These are phyloP conservation scores for Metarhizium brunneum DNA, from an alignment of 2,329 filamentous ascomycete genomes.

Conservation along the genomic window DNA sequence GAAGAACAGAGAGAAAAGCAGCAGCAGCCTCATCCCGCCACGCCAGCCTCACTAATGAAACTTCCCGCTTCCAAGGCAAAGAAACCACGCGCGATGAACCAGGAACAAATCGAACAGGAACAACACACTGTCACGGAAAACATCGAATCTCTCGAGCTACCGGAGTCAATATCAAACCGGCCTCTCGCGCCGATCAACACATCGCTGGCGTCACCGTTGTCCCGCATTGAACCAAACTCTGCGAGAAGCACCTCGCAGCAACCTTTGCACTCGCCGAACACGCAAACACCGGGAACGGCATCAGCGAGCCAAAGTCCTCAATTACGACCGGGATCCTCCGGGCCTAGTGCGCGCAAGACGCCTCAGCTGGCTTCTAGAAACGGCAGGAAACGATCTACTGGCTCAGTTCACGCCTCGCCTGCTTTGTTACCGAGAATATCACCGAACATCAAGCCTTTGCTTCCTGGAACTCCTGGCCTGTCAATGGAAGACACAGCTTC, in stretches of 20 bases:
- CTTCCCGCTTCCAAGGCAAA: slow-evolving; percentile 48
- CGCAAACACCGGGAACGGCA: slow-evolving; percentile 29
- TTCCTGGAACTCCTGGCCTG: slow-evolving; percentile 51
- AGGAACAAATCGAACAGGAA: slow-evolving; percentile 26
- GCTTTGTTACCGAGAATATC: slow-evolving; percentile 84
- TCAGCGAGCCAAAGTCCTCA: slow-evolving; percentile 61
- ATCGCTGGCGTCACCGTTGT: slow-evolving; percentile 28
- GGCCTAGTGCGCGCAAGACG: slow-evolving; percentile 40
- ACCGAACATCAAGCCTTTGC: slow-evolving; percentile 83
- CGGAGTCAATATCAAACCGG: slow-evolving; percentile 50
- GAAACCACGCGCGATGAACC: slow-evolving; percentile 24
- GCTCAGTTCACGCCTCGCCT: slow-evolving; percentile 72
- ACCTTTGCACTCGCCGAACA: slow-evolving; percentile 38
- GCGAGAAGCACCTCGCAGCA: slow-evolving; percentile 44
- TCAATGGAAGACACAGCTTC: slow-evolving; percentile 52
- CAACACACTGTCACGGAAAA: slow-evolving; percentile 37
- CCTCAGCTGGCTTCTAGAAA: slow-evolving; percentile 47
- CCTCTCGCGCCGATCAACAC: slow-evolving; percentile 28
- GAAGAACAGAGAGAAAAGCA: slow-evolving; percentile 6
- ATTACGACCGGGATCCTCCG: slow-evolving; percentile 41
- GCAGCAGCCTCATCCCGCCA: slow-evolving; percentile 55
- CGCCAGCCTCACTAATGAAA: slow-evolving; percentile 82
- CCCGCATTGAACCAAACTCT: slow-evolving; percentile 25
- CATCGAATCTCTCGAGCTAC: slow-evolving; percentile 56
- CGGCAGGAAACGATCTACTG: slow-evolving; percentile 63